A percentile compares a stretch with the other conserved stretches of the same genome.
Evolutionary conservation across 192 early-diverging fungal species (phyloP).

Genomic region (Umbelopsis sp.): DNA sequence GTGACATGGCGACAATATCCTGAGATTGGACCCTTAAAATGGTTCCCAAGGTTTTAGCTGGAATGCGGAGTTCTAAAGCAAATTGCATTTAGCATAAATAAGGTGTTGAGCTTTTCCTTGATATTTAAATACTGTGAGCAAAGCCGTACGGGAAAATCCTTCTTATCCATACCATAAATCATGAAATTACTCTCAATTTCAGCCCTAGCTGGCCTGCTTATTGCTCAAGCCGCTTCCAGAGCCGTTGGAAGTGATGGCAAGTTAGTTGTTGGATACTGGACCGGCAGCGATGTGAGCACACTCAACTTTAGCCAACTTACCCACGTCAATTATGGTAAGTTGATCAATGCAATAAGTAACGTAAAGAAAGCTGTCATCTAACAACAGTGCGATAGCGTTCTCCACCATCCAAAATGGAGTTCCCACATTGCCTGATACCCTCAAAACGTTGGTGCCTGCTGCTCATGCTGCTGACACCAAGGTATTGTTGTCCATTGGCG

Average conservation of each 20-base stretch:
- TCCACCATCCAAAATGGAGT: slow-evolving; percentile 12
- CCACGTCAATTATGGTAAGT: slow-evolving; percentile 26
- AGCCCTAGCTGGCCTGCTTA: background rate
- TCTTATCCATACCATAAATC: background rate
- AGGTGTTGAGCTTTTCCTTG: too few species aligned
- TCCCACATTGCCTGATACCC: background rate
- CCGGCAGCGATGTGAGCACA: background rate
- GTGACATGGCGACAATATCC: too few species aligned
- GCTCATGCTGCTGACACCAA: slow-evolving; percentile 48
- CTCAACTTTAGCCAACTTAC: slow-evolving; percentile 19
- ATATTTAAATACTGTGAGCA: too few species aligned
- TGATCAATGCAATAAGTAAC: background rate
- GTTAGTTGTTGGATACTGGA: slow-evolving; percentile 23
- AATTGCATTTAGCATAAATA: too few species aligned
- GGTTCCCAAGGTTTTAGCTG: too few species aligned
- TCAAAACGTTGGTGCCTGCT: slow-evolving; percentile 33
- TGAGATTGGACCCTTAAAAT: too few species aligned
- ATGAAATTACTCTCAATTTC: slow-evolving; percentile 3
- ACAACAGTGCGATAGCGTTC: slow-evolving; percentile 8
- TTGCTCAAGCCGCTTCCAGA: slow-evolving; percentile 6
- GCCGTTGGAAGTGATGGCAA: slow-evolving; percentile 25
- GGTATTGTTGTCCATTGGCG: slow-evolving; percentile 62
- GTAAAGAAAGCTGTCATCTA: background rate
- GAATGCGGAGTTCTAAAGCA: too few species aligned
- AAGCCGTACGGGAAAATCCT: background rate